Conservation (phyloP, 768 basidiomycete genomes). For the Leccinum arenicola region DNA sequence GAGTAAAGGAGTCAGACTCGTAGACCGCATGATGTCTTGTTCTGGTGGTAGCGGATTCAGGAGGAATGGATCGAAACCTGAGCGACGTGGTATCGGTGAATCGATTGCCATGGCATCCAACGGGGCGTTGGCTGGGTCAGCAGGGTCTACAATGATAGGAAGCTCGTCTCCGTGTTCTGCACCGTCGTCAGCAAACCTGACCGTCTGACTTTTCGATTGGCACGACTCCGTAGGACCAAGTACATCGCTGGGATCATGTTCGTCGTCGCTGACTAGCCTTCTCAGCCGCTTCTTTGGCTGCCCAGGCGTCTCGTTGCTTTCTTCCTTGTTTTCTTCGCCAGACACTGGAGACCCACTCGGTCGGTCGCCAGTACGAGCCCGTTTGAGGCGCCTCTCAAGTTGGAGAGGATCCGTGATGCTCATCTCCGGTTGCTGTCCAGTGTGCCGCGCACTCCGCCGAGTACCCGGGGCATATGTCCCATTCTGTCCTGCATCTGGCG, state of each 20-base stretch:
- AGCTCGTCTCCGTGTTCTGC: slow-evolving; percentile 15
- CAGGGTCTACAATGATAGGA: slow-evolving; percentile 11
- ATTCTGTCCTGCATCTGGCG: slow-evolving; percentile 26
- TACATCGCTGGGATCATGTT: slow-evolving; percentile 49
- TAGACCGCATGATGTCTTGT: slow-evolving; percentile 21
- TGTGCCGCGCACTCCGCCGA: slow-evolving; percentile 70
- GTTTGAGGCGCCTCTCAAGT: slow-evolving; percentile 72
- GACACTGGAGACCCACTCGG: slow-evolving; percentile 46
- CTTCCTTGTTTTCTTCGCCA: slow-evolving; percentile 46
- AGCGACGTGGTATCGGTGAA: slow-evolving; percentile 27
- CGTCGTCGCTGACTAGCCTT: slow-evolving; percentile 42
- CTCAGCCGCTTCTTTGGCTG: slow-evolving; percentile 56
- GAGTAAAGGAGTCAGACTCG: slow-evolving; percentile 23
- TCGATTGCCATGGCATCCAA: slow-evolving; percentile 40
- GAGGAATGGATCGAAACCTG: slow-evolving; percentile 50
- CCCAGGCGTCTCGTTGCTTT: slow-evolving; percentile 31
- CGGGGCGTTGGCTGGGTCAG: background rate
- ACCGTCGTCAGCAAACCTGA: slow-evolving; percentile 49
- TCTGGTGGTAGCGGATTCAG: slow-evolving; percentile 49
- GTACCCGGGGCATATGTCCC: slow-evolving; percentile 46
- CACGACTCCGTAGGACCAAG: slow-evolving; percentile 26
- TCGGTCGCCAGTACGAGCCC: slow-evolving; percentile 60
- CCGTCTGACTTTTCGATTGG: slow-evolving; percentile 36
- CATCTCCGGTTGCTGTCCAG: slow-evolving; percentile 69
- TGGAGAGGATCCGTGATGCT: slow-evolving; percentile 71